These are phyloP conservation scores for Fusarium pseudograminearum DNA, from an alignment of 2,329 filamentous ascomycete genomes.

Conservation along the genomic window DNA sequence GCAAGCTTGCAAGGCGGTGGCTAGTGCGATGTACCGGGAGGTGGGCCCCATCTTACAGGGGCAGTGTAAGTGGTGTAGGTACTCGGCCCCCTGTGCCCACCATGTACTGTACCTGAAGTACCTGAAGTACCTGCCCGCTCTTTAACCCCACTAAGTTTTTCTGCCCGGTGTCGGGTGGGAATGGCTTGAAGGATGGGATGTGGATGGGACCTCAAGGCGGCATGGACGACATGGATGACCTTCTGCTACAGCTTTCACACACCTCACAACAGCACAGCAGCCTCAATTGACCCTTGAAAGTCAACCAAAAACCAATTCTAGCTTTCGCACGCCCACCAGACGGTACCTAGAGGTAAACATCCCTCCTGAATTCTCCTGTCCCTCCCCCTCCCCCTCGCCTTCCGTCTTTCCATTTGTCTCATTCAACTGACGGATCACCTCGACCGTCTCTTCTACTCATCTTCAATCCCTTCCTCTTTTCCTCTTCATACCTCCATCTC, in stretches of 20 bases:
- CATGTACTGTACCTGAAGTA: conserved; percentile 38
- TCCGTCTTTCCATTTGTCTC: conserved; percentile 32
- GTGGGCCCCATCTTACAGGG: conserved; percentile 16
- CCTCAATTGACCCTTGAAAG: conserved; percentile 45
- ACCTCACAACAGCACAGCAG: conserved; percentile 38
- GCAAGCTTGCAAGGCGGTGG: conserved; percentile 27
- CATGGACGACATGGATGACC: conserved; percentile 1
- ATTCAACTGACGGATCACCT: conserved; percentile 45
- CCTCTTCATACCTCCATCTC: conserved; percentile 40
- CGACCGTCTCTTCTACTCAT: conserved; percentile 43
- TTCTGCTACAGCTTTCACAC: conserved; percentile 4
- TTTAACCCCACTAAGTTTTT: conserved; percentile 46
- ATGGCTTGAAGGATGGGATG: conserved; percentile 8
- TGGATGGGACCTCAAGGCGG: neutral
- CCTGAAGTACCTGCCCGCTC: conserved; percentile 38
- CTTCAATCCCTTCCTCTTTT: conserved; percentile 33
- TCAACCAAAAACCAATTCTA: conserved; percentile 48
- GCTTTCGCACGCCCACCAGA: conserved; percentile 46
- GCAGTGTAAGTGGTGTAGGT: neutral
- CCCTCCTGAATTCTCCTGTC: conserved; percentile 50
- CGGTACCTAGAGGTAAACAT: conserved; percentile 16
- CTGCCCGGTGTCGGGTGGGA: conserved; percentile 32
- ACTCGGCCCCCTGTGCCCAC: conserved; percentile 13
- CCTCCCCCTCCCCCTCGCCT: conserved; percentile 35
- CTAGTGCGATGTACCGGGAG: conserved; percentile 35